Base-by-base conservation (phyloP, 1,284 basidiomycete genomes). In the Gomphus sp. region DNA sequence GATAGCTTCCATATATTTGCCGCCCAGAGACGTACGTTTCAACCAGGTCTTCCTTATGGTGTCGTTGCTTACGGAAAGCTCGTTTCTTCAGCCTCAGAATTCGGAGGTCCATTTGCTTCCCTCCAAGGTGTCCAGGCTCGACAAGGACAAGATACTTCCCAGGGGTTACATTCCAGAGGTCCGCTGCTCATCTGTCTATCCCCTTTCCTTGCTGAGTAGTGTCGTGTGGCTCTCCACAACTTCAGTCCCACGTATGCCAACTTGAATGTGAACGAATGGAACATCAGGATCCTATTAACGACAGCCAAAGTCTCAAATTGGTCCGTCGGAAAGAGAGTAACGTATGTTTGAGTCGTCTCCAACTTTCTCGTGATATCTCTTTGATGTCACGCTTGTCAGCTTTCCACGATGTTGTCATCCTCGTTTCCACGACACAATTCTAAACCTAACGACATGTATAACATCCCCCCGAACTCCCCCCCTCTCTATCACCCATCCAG, bases 151-250 rank as follows among this genome's bases (percentile, higher is more conserved):
- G 37, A 34, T 44, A 16, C 28, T 58, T 43, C 37, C 52, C n/a
- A 37, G 33, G 18, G 56, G 52, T 44, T 58, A 58, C 52, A 50
- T 50, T 31, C 36, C 37, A 52, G 50, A 58, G 56, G 56, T 58
- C 39, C 8, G 25, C 43, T 43, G 28, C 37, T 41, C 14, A 10
- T 28, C 33, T 44, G 12, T 14, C 25, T 31, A 44, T 31, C 34
- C 10, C 6, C 28, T 37, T 28, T 53, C 48, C 37, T 25, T 18
- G 37, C 49, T 52, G 18, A 58, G 12, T 9, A 25, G 28, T 31
- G 22, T 36, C 50, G n/a, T 33, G 22, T 47, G 5, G 25, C 18
- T 47, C n/a, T 52, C 39, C 12, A 4, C 47, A 45, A 37, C 16
- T 58, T 22, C 56, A 58, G 37, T 52, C 50, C 43, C 50, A 50